Evolutionary conservation across 495 filamentous ascomycete genomes (phyloP).

Genomic region (Podospora conica): DNA sequence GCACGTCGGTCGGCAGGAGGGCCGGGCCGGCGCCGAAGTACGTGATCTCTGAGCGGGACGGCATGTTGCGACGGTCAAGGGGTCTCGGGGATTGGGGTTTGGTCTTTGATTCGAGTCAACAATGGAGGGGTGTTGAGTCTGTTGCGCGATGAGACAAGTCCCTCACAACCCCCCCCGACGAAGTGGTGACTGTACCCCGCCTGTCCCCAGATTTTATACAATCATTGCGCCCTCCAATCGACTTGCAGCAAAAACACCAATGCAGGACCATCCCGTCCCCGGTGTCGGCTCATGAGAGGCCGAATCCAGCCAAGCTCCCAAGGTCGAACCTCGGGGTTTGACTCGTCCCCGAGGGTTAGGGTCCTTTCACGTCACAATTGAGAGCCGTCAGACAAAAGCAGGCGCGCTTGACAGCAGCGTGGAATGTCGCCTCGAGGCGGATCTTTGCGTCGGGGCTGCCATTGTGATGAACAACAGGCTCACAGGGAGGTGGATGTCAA

Average conservation of each 20-base stretch:
- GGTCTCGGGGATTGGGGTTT: neutral
- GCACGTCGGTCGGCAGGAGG: slow-evolving; percentile 67
- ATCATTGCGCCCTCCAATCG: neutral
- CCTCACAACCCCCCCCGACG: neutral
- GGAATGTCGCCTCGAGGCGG: neutral
- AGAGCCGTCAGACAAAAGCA: neutral
- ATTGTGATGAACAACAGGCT: no score
- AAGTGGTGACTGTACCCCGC: neutral
- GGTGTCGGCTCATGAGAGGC: neutral
- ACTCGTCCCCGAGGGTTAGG: neutral
- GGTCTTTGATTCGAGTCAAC: neutral
- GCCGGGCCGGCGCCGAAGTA: slow-evolving; percentile 83
- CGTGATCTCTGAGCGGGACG: slow-evolving; percentile 29
- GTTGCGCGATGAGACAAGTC: neutral
- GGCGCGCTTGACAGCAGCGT: neutral
- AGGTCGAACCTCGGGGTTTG: neutral
- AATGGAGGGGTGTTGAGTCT: neutral
- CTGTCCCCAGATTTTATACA: neutral
- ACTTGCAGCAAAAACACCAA: neutral
- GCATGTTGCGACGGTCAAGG: slow-evolving; percentile 20
- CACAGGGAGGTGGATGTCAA: neutral
- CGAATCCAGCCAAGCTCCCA: neutral
- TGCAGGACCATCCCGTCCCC: neutral
- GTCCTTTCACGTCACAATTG: neutral
- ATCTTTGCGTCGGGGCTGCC: neutral